These are phyloP conservation scores for Myriosclerotinia curreyana DNA, from an alignment of 2,329 filamentous ascomycete genomes.

Conservation along the genomic window DNA sequence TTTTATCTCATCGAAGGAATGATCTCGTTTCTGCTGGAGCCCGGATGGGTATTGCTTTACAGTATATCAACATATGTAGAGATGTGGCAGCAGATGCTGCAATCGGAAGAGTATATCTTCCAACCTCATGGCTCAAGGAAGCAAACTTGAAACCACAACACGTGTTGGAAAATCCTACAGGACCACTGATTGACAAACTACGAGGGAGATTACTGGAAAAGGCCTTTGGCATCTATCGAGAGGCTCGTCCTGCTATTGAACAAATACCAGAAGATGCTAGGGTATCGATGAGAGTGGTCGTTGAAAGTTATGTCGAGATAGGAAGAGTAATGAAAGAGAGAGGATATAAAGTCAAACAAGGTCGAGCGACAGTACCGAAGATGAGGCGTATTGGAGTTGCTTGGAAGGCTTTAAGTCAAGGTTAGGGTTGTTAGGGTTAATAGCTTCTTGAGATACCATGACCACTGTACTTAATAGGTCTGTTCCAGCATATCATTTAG, in stretches of 20 bases:
- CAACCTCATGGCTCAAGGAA: conserved; percentile 59
- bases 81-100: conserved; percentile 67
- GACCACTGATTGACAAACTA: conserved; percentile 48
- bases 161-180: conserved; percentile 52
- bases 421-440: conserved; percentile 27
- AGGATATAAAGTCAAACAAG: conserved; percentile 44
- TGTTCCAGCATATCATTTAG: not conserved
- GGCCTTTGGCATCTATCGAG: conserved; percentile 59
- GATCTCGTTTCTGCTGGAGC: conserved; percentile 55
- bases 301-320: conserved; percentile 76
- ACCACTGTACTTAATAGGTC: not conserved
- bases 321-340: conserved; percentile 54
- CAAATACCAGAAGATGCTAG: conserved; percentile 57
- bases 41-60: conserved; percentile 70
- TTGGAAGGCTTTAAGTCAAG: conserved; percentile 51
- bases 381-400: conserved; percentile 53
- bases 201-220: conserved; percentile 54
- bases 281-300: conserved; percentile 64
- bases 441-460: not conserved
- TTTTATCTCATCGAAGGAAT: conserved; percentile 37
- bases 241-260: conserved; percentile 56
- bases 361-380: conserved; percentile 46
- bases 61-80: conserved; percentile 74
- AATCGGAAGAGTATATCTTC: conserved; percentile 66
- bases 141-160: conserved; percentile 52